Percentiles rank a stretch among this genome's conserved stretches.
phyloP scores from a whole-genome alignment of 2,329 filamentous ascomycete species.

The Xylaria sp. region DNA sequence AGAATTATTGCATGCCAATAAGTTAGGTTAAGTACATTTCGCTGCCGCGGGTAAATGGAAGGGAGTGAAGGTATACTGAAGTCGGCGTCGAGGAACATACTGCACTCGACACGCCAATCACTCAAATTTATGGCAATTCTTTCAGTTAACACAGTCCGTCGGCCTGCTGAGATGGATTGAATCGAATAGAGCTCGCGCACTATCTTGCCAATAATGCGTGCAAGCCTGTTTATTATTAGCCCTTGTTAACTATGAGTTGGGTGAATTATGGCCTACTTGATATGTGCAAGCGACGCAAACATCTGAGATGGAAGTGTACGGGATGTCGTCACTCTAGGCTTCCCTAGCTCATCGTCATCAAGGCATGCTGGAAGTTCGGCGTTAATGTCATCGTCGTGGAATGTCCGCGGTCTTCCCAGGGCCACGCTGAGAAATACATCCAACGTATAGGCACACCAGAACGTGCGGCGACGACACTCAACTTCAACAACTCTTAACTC shows the following conservation, averaged over 20 bases:
- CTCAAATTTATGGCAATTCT: slow-evolving; percentile 49
- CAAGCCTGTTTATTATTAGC: slow-evolving; percentile 12
- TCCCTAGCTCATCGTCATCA: slow-evolving; percentile 16
- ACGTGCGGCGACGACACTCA: slow-evolving; percentile 56
- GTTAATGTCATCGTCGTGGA: slow-evolving; percentile 31
- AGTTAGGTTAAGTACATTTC: slow-evolving; percentile 56
- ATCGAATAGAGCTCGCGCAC: slow-evolving; percentile 53
- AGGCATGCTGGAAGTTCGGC: slow-evolving; percentile 11
- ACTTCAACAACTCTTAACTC: slow-evolving; percentile 51
- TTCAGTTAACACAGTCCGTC: slow-evolving; percentile 45
- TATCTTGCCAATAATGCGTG: slow-evolving; percentile 52
- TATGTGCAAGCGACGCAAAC: slow-evolving; percentile 52
- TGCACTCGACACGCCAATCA: slow-evolving; percentile 52
- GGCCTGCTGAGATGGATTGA: slow-evolving; percentile 47
- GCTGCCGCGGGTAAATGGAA: slow-evolving; percentile 56
- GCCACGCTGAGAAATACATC: slow-evolving; percentile 18
- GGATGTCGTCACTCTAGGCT: not conserved
- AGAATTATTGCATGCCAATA: slow-evolving; percentile 58
- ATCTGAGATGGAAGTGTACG: slow-evolving; percentile 46
- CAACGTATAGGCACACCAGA: slow-evolving; percentile 30
- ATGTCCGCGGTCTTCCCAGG: slow-evolving; percentile 24
- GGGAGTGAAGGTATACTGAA: slow-evolving; percentile 51
- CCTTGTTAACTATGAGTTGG: not conserved
- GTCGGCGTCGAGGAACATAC: slow-evolving; percentile 55
- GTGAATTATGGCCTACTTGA: slow-evolving; percentile 46